Percentiles rank a stretch among this genome's conserved stretches.
Evolutionary conservation across 441 rosid species (phyloP).

Genomic region (Croton setiger): DNA sequence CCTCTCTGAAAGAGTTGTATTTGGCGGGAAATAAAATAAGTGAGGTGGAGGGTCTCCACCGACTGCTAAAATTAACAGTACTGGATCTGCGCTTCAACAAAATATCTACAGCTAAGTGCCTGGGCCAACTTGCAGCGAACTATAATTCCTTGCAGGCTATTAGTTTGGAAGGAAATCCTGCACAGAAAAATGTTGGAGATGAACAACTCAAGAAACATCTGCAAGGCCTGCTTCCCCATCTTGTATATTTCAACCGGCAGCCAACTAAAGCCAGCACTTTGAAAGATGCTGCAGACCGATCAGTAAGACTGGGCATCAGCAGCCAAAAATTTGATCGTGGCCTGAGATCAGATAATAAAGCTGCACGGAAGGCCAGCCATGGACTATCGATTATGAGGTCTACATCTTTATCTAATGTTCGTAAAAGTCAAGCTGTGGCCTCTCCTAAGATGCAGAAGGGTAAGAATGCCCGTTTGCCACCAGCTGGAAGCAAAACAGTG

Average conservation of each 20-base stretch:
- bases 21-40: slow-evolving; percentile 91
- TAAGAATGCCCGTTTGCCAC: slow-evolving; percentile 52
- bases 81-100: slow-evolving; percentile 91
- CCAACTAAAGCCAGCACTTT: slow-evolving; percentile 46
- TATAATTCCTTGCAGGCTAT: slow-evolving; percentile 89
- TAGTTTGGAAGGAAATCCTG: slow-evolving; percentile 96
- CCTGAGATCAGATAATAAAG: slow-evolving; percentile 62
- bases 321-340: slow-evolving; percentile 58
- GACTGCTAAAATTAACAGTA: slow-evolving; percentile 71
- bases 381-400: slow-evolving; percentile 37
- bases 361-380: slow-evolving; percentile 53
- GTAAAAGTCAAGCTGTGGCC: slow-evolving; percentile 33
- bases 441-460: slow-evolving; percentile 50
- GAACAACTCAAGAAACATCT: slow-evolving; percentile 82
- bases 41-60: slow-evolving; percentile 88
- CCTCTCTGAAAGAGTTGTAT: slow-evolving; percentile 87
- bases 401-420: slow-evolving; percentile 37
- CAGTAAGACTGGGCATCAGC: slow-evolving; percentile 58
- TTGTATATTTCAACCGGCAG: slow-evolving; percentile 77
- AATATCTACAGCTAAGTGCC: slow-evolving; percentile 75
- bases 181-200: slow-evolving; percentile 93
- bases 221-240: slow-evolving; percentile 73
- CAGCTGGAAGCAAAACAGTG: slow-evolving; percentile 42
- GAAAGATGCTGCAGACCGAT: slow-evolving; percentile 61
- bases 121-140: slow-evolving; percentile 93